Evolutionary conservation across 495 filamentous ascomycete species (phyloP).

Genomic region (Xylaria sp.): DNA sequence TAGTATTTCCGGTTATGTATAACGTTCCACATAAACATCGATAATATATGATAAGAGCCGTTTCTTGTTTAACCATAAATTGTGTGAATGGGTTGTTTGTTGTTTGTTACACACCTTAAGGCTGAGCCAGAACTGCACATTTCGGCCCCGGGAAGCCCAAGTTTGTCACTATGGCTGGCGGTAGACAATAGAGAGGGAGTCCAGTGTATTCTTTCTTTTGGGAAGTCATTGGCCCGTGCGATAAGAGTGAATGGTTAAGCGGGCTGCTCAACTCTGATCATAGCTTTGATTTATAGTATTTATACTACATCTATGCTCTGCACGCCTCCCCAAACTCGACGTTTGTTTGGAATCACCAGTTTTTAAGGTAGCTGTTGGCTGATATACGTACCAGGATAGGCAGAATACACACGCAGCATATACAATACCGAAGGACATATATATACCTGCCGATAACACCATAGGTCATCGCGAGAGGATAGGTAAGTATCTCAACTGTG

Average conservation of each 20-base stretch:
- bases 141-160: background rate
- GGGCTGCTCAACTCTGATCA: background rate
- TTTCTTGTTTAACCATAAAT: background rate
- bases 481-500: background rate
- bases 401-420: background rate
- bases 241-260: background rate
- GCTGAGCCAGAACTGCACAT: background rate
- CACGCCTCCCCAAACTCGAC: too few species aligned
- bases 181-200: background rate
- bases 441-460: background rate
- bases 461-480: background rate
- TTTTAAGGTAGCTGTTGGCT: background rate
- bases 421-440: background rate
- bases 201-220: background rate
- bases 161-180: background rate
- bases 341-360: background rate
- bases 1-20: background rate
- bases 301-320: background rate
- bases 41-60: too few species aligned
- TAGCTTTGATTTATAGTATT: background rate
- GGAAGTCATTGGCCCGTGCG: too few species aligned
- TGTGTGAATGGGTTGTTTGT: background rate
- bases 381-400: background rate
- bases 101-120: background rate
- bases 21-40: background rate